These are phyloP conservation scores for Kalaharituber pfeilii DNA, from an alignment of 2,329 filamentous ascomycete genomes.

Conservation along the genomic window DNA sequence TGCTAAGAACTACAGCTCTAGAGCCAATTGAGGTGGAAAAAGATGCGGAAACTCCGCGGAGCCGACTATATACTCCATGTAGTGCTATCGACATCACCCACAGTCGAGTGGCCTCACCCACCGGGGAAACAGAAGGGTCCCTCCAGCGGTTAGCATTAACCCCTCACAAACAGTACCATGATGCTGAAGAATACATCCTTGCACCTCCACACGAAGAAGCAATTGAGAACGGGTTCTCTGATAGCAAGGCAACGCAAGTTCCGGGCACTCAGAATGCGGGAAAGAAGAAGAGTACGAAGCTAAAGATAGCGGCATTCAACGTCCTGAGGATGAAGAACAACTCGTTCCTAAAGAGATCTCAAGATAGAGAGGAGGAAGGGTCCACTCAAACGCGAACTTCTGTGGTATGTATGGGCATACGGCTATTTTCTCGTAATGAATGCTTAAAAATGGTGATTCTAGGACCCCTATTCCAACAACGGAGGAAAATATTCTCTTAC, in stretches of 20 bases:
- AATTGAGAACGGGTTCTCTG: too few relatives aligned
- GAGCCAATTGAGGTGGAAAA: neutral
- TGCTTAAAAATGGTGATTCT: neutral
- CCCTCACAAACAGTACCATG: neutral
- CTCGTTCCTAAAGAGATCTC: constrained; percentile 15
- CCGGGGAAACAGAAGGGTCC: neutral
- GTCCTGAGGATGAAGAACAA: constrained; percentile 16
- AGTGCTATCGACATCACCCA: neutral
- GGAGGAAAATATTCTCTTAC: neutral
- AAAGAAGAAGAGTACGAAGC: constrained; percentile 13
- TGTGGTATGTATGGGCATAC: neutral
- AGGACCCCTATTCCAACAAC: neutral
- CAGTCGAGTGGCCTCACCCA: neutral
- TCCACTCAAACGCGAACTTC: constrained; percentile 7
- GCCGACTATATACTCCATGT: neutral
- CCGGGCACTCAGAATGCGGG: neutral
- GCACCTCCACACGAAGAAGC: neutral
- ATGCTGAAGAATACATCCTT: neutral
- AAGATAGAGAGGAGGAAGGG: constrained; percentile 14
- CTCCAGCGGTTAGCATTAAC: neutral
- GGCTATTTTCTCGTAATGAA: neutral
- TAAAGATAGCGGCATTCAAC: constrained; percentile 15
- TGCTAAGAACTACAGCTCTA: neutral
- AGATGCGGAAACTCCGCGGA: neutral
- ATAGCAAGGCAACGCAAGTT: too few relatives aligned